A percentile compares a stretch with the other conserved stretches of the same genome.
phyloP scores from a whole-genome alignment of 805 yeast genomes.

The Candida xiaguanensis region DNA sequence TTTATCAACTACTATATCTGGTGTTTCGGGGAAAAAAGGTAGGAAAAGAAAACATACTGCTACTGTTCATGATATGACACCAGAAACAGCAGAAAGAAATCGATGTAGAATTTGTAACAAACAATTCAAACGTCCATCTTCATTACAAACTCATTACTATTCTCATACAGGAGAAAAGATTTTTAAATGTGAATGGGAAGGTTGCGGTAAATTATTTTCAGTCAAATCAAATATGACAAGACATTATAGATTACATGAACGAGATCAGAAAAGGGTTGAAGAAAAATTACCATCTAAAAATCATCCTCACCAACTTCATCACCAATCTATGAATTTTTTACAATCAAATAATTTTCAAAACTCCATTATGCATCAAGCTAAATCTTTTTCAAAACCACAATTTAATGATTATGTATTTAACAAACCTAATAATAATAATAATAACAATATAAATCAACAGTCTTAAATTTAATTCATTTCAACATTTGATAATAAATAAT shows the following conservation, averaged over 20 bases:
- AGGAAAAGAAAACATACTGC: constrained; percentile 18
- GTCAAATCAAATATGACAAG: constrained; percentile 81
- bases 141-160: constrained; percentile 72
- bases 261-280: constrained; percentile 16
- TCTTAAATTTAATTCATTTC: neutral
- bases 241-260: constrained; percentile 63
- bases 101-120: constrained; percentile 62
- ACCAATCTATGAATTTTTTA: neutral
- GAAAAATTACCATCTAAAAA: neutral
- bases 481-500: too few species aligned
- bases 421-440: neutral
- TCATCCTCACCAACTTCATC: neutral
- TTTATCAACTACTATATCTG: neutral
- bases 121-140: constrained; percentile 78
- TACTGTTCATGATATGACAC: constrained; percentile 30
- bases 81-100: constrained; percentile 44
- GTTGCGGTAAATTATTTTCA: constrained; percentile 66
- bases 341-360: neutral
- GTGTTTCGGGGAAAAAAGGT: constrained; percentile 1
- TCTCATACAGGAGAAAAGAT: constrained; percentile 54
- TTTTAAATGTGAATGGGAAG: constrained; percentile 45
- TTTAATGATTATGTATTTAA: neutral
- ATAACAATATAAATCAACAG: neutral
- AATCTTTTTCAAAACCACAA: neutral
- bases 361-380: neutral